Percentiles rank a stretch among this genome's conserved stretches.
Evolutionary conservation across 2,329 filamentous ascomycete species (phyloP).

Genomic region (Claviceps sp.): DNA sequence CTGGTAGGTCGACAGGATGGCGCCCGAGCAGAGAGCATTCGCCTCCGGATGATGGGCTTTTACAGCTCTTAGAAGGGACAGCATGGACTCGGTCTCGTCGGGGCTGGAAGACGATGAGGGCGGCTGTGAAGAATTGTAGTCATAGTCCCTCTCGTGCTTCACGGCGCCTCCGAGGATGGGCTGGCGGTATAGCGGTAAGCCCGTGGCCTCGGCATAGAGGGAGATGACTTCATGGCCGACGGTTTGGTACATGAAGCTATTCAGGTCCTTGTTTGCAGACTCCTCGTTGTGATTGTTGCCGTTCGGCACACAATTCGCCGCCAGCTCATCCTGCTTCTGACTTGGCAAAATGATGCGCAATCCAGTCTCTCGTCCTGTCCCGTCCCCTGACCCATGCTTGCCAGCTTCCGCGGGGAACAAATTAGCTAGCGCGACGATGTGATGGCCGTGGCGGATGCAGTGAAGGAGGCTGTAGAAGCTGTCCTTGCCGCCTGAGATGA

Average conservation of each 20-base stretch:
- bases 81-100: constrained; percentile 83
- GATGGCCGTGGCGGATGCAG: constrained; percentile 74
- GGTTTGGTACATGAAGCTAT: constrained; percentile 99
- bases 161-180: constrained; percentile 60
- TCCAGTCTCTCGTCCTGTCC: neutral
- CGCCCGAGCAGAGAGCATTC: constrained; percentile 79
- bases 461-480: constrained; percentile 89
- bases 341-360: constrained; percentile 10
- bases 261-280: constrained; percentile 44
- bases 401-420: constrained; percentile 41
- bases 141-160: constrained; percentile 60
- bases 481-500: constrained; percentile 95
- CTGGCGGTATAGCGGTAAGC: constrained; percentile 71
- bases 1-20: constrained; percentile 91
- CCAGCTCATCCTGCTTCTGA: constrained; percentile 3
- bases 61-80: constrained; percentile 58
- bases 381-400: neutral
- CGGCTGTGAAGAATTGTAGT: constrained; percentile 9
- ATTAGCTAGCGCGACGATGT: constrained; percentile 78
- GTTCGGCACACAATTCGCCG: neutral
- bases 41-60: constrained; percentile 59
- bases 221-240: constrained; percentile 81
- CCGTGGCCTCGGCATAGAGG: constrained; percentile 66
- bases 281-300: neutral
- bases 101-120: constrained; percentile 12